Conservation (phyloP, 768 basidiomycete genomes). For the Russula vinacea region DNA sequence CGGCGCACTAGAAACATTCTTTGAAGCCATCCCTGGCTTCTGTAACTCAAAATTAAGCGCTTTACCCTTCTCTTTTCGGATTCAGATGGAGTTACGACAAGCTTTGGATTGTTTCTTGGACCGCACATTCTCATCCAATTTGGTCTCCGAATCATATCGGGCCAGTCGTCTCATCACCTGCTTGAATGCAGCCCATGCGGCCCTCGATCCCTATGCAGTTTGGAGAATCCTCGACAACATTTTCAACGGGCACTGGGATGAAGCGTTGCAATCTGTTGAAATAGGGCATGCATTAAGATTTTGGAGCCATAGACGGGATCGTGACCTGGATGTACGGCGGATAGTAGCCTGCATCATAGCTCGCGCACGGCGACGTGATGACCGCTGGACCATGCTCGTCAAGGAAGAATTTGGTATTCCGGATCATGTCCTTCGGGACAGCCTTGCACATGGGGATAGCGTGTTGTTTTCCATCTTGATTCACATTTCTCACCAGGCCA, state of each 20-base stretch:
- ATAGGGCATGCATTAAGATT: background rate
- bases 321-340: background rate
- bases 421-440: background rate
- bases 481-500: background rate
- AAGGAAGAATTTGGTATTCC: background rate
- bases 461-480: slow-evolving; percentile 3
- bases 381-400: background rate
- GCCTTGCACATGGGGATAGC: background rate
- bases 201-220: background rate
- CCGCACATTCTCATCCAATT: slow-evolving; percentile 1
- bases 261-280: background rate
- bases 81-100: background rate
- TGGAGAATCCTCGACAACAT: background rate
- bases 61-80: background rate
- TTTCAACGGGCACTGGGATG: background rate
- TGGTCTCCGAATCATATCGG: background rate
- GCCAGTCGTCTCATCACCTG: slow-evolving; percentile 1
- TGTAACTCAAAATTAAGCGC: background rate
- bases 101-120: background rate
- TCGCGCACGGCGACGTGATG: background rate
- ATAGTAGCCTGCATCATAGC: background rate
- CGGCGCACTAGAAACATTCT: slow-evolving; percentile 7
- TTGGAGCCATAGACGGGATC: background rate
- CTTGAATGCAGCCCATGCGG: background rate
- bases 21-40: slow-evolving; percentile 7